Evolutionary conservation across 2,329 filamentous ascomycete genomes (phyloP).

Genomic region (Aquanectria penicillioides): DNA sequence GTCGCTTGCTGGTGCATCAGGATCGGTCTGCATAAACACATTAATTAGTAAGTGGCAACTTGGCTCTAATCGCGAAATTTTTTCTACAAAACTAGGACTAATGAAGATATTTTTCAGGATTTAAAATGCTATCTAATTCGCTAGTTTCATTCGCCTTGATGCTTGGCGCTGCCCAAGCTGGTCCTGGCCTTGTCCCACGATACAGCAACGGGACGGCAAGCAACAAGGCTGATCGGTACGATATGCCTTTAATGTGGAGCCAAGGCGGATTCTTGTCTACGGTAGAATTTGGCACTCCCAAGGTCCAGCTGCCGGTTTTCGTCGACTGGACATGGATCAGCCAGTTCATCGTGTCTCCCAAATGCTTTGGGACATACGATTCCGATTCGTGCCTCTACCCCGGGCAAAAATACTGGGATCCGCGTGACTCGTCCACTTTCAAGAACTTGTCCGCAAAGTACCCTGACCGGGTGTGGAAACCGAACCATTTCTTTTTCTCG

Average conservation of each 20-base stretch:
- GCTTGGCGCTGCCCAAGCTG: conserved; percentile 7
- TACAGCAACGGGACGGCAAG: neutral
- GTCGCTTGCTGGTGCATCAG: too few relatives aligned
- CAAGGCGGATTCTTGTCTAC: conserved; percentile 11
- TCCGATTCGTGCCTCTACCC: conserved; percentile 6
- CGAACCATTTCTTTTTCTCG: conserved; percentile 13
- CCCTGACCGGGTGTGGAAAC: conserved; percentile 10
- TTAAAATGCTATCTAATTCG: neutral
- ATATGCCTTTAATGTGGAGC: conserved; percentile 9
- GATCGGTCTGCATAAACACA: too few relatives aligned
- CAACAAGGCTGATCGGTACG: conserved; percentile 6
- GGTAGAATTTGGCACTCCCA: conserved; percentile 12
- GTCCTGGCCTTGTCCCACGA: conserved; percentile 13
- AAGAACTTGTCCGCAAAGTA: conserved; percentile 13
- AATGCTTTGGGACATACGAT: conserved; percentile 16
- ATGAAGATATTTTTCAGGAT: neutral
- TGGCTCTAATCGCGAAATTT: neutral
- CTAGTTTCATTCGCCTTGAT: conserved; percentile 8
- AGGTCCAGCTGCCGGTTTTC: conserved; percentile 7
- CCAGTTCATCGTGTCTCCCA: conserved; percentile 18
- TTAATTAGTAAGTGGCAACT: too few relatives aligned
- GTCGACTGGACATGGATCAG: conserved; percentile 24
- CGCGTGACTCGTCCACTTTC: conserved; percentile 11
- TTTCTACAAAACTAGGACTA: neutral
- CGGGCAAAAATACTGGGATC: conserved; percentile 12